Evolutionary conservation across 257 asterid genomes (phyloP), one percentile per base, ranked within the genome.

Genomic region (Scutellaria baicalensis): DNA sequence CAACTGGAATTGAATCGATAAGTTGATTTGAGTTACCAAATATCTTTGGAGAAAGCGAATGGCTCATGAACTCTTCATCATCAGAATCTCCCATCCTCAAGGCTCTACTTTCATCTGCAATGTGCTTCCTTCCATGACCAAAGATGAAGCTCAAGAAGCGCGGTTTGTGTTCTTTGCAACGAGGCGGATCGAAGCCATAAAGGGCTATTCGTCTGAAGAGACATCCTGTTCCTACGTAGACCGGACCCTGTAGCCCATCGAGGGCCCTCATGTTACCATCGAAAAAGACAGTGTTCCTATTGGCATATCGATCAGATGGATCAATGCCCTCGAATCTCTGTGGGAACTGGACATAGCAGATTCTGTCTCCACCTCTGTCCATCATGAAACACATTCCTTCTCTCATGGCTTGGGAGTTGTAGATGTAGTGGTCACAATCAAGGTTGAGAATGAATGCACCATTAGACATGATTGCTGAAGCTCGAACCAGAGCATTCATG

Each of bases 301-400:
- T 85, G 68, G 91, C 91, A 33, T 85, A 85, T 0, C 91, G 80
- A 49, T 85, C 91, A 2, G 86, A 81, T 12, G 86, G 88, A 20
- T 85, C 91, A 0, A 85, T 81, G 5, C 91, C 92, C 72, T 86
- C 89, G 52, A 86, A 86, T 38, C 92, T 77, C 75, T 86, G 92
- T 0, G 92, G 92, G 61, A 86, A 86, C 80, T 86, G 92, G 38
- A 86, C 84, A 14, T 86, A 86, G 76, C 89, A 81, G 68, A 86
- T 71, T 16, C 88, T 70, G 20, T 85, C 91, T 0, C 91, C 91
- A 8, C 91, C 88, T 58, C 91, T 73, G 42, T 85, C 91, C 91
- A 85, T 83, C 91, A 85, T 85, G 79, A 85, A 85, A 75, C 91
- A 85, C 91, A 85, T 85, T 27, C 89, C 89, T 75, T 85, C 91